Base-by-base conservation (phyloP, 2,329 filamentous ascomycete genomes). In the Xylaria hypoxylon region DNA sequence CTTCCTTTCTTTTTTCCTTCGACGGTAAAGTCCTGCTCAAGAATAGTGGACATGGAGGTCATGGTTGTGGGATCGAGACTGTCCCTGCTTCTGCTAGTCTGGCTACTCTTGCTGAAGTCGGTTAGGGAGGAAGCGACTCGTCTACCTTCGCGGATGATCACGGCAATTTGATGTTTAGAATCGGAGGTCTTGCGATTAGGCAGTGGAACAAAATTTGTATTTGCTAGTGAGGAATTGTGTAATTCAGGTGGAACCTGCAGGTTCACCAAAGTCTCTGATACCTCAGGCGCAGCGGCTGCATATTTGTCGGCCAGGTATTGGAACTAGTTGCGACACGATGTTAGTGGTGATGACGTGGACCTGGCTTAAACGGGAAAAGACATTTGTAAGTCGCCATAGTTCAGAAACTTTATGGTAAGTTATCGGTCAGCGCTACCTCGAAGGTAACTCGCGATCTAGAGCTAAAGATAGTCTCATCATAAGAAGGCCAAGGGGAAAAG, bases 11-110 rank as follows among this genome's bases (percentile, higher is more conserved):
- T 88, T 75, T 88, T 88, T 75, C 94, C 94, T 76, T 90, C 85
- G 38, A 94, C 91, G 19, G 94, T 97, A 74, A 97, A 97, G 79
- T 97, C 94, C 80, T 92, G 91, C 81, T 97, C 94, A 76, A 97
- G 81, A 42, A 88, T 84, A 56, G 87, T 89, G 59, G 89, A 89
- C 77, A 87, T 83, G 68, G 89, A 86, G 19, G 88, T 89, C 75
- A 80, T 79, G 59, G 80, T 80, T 38, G 81, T 81, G 51, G 80
- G 81, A 19, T 84, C 84, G 42, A 79, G 74, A 10, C 81, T 82
- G 67, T 82, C 81, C 75, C 82, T 82, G 76, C 82, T 86, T 63
- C 82, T 82, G 76, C 81, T 86, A 57, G 85, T 85, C 58, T 74
- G 79, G 64, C 78, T 84, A 45, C 80, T 84, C 75, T 85, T 85